Evolutionary conservation across 2,329 filamentous ascomycete species (phyloP), one percentile per base, ranked within the genome.

Genomic region (Aspergillus novoparasiticus): DNA sequence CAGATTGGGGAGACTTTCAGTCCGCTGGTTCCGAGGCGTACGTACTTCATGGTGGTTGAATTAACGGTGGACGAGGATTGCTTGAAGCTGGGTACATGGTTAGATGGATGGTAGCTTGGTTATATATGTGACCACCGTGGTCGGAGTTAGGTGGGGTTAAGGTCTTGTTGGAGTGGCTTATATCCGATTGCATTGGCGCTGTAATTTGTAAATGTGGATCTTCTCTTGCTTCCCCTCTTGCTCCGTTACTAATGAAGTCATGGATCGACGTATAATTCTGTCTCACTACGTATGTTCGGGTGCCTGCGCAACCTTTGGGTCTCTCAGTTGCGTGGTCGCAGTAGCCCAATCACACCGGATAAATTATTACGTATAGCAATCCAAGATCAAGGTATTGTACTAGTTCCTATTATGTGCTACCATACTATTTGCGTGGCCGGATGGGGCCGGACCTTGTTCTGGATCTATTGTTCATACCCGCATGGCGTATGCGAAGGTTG

Each of bases 1-100:
- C 65, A 66, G 56, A 71, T 70, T 8, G 64, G 67, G 34, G 71
- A 66, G 26, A 73, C 68, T 43, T 69, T 69, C 30, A 73, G 70
- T 48, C 71, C 70, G 39, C 65, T 71, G 28, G 30, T 65, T 59
- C 68, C 70, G 26, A 72, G 70, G 54, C 70, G 70, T 8, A 71
- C 69, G 48, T 72, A 72, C 28, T 68, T 72, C 67, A 71, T 73
- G 19, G 32, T n/a, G 50, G 16, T 21, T n/a, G 28, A 16, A 19
- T 21, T 28, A n/a, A 19, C 16, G 6, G 4, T 21, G 16, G 8
- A 19, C 9, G 16, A 21, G 9, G 19, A 48, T 23, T 56, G 12
- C 23, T 58, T 36, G 23, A 11, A 32, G 34, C 14, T 56, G 6
- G 21, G 8, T 48, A 3, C 8, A 21, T n/a, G 4, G 16, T 34